phyloP scores from a whole-genome alignment of 148 eudicot species.

The Euryodendron excelsum region DNA sequence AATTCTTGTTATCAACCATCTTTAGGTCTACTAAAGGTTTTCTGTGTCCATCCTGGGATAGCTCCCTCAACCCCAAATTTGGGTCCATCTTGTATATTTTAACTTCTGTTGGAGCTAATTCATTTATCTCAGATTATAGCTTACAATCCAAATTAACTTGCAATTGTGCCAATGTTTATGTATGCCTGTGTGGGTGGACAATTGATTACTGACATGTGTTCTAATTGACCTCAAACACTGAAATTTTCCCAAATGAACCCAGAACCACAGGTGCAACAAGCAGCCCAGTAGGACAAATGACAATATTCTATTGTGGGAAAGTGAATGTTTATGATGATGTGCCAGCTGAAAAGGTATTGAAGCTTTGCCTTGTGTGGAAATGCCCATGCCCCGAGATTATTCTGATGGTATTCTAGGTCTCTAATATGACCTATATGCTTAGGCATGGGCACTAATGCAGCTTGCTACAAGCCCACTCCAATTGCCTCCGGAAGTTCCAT shows the following conservation, averaged over 20 bases:
- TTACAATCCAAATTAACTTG: constrained; percentile 2
- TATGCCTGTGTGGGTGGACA: neutral
- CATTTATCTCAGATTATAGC: neutral
- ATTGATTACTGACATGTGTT: neutral
- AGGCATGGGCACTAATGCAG: constrained; percentile 77
- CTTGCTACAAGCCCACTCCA: constrained; percentile 75
- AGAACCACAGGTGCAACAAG: constrained; percentile 49
- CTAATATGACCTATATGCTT: constrained; percentile 34
- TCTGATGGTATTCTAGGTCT: constrained; percentile 13
- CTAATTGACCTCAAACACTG: too few relatives aligned
- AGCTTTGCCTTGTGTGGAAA: constrained; percentile 9
- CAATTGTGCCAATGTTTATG: neutral
- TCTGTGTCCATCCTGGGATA: neutral
- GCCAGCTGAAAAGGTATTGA: constrained; percentile 74
- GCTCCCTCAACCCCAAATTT: neutral
- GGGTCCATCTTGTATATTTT: neutral
- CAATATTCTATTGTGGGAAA: constrained; percentile 82
- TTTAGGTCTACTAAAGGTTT: neutral
- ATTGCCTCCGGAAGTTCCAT: constrained; percentile 45
- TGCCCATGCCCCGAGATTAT: neutral
- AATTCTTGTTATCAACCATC: neutral
- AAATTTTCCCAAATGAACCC: constrained; percentile 32
- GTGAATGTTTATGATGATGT: constrained; percentile 87
- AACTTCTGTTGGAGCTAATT: neutral
- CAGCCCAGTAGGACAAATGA: constrained; percentile 61